Evolutionary conservation across 371 early-diverging fungal genomes (phyloP).

Genomic region (Fennellomyces sp.): DNA sequence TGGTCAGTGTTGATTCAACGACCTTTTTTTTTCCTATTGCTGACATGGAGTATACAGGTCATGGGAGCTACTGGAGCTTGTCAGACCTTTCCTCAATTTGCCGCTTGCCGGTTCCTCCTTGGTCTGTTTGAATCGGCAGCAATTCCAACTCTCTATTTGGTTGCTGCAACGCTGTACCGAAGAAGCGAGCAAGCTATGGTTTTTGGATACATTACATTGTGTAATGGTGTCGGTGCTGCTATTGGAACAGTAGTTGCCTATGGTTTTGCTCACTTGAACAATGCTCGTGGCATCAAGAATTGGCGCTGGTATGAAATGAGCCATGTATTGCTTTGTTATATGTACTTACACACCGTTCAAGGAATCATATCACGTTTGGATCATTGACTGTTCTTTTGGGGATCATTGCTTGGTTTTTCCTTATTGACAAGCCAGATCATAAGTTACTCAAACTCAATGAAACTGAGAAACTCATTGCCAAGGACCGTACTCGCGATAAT

Average conservation of each 20-base stretch:
- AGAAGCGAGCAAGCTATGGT: slow-evolving; percentile 29
- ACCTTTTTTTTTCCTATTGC: background rate
- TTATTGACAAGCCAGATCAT: slow-evolving; percentile 36
- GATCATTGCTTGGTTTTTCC: slow-evolving; percentile 24
- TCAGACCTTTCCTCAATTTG: slow-evolving; percentile 27
- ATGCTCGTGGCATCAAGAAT: slow-evolving; percentile 8
- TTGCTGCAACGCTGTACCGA: slow-evolving; percentile 30
- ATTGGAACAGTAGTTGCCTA: slow-evolving; percentile 29
- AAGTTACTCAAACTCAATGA: slow-evolving; percentile 20
- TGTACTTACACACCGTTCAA: too few species aligned
- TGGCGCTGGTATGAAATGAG: slow-evolving; percentile 13
- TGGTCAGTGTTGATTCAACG: slow-evolving; percentile 15
- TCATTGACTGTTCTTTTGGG: slow-evolving; percentile 20
- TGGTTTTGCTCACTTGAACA: slow-evolving; percentile 16
- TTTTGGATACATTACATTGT: slow-evolving; percentile 19
- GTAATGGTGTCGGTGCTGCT: slow-evolving; percentile 17
- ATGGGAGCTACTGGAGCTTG: background rate
- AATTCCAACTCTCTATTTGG: slow-evolving; percentile 25
- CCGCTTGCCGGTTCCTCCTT: slow-evolving; percentile 26
- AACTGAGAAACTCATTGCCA: slow-evolving; percentile 30
- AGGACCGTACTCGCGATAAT: slow-evolving; percentile 33
- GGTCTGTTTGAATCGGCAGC: slow-evolving; percentile 39
- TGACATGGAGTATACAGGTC: background rate
- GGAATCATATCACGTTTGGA: slow-evolving; percentile 28
- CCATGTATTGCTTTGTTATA: too few species aligned